Base-by-base conservation (phyloP, 192 early-diverging fungal species). In the Pilobolus umbonatus region DNA sequence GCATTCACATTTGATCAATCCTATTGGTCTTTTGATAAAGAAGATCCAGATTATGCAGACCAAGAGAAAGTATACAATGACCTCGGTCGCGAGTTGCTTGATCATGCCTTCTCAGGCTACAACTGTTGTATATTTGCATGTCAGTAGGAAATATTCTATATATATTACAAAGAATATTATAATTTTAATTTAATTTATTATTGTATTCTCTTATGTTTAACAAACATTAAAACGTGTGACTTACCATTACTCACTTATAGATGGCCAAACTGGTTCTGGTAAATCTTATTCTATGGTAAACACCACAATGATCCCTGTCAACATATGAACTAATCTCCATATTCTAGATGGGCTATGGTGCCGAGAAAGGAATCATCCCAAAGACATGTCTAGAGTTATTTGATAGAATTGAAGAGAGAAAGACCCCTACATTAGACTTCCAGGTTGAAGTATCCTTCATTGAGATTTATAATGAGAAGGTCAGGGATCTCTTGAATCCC, bases 71-170 rank as follows among this genome's bases (percentile, higher is more conserved):
- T 96, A 14, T 96, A 90, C 65, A 74, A 81, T 26, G 84, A 87
- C 39, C 74, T 94, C 15, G 92, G 91, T 5, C 58, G 69, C 24
- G 84, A 90, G 28, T 67, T 94, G n/a, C 75, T 96, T 12, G 84
- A 88, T 52, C 93, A 96, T 67, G 86, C 93, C 8, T 85, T 97
- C 40, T 72, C 70, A 2, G 95, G 95, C 21, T 97, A 92, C 74
- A 93, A 97, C 69, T 86, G 83, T 47, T 95, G 92, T 68, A 84
- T 97, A 26, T 93, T 97, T 65, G 95, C 95, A n/a, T 97, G 81
- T 86, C 24, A 36, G 52, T 34, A 29, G 19, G 8, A 21, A 36
- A 38, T 21, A 24, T 12, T 15, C n/a, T 29, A 28, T 48, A 28
- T 49, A 49, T 22, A 5, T 1, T 19, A n/a, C n/a, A n/a, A n/a